phyloP scores from a whole-genome alignment of 2,329 filamentous ascomycete species.

The Spiromastix sp. region DNA sequence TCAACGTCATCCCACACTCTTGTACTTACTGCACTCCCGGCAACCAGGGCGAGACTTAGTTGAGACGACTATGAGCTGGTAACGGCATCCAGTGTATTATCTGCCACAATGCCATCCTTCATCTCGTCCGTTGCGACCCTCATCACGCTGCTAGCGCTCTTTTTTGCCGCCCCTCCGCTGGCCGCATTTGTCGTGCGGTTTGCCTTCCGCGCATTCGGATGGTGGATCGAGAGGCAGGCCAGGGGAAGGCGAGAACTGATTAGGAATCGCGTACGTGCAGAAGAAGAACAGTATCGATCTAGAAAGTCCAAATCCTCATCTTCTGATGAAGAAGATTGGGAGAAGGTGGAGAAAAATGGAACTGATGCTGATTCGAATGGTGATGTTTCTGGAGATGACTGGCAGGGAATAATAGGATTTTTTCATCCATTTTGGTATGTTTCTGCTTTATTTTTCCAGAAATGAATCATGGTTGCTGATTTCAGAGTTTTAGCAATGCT shows the following conservation, averaged over 20 bases:
- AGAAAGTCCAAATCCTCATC: constrained; percentile 19
- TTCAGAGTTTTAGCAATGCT: constrained; percentile 58
- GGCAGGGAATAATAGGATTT: constrained; percentile 83
- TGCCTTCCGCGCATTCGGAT: constrained; percentile 42
- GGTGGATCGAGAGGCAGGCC: constrained; percentile 53
- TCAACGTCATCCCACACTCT: too few relatives aligned
- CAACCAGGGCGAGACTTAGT: too few relatives aligned
- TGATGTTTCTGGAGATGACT: constrained; percentile 45
- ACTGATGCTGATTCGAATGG: constrained; percentile 34
- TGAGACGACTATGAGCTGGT: too few relatives aligned
- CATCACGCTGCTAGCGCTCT: constrained; percentile 23
- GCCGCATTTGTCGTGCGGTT: constrained; percentile 23
- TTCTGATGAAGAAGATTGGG: constrained; percentile 56
- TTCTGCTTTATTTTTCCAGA: background rate
- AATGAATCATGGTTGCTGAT: constrained; percentile 4
- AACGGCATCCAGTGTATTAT: too few relatives aligned
- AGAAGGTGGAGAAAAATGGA: constrained; percentile 51
- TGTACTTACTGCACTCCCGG: too few relatives aligned
- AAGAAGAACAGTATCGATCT: constrained; percentile 26
- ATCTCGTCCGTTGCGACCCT: constrained; percentile 22
- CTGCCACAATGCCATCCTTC: constrained; percentile 17
- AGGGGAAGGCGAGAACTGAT: constrained; percentile 52
- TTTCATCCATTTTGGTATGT: constrained; percentile 92
- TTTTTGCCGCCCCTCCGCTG: constrained; percentile 25
- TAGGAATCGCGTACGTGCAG: constrained; percentile 34